Evolutionary conservation across 164 flowering plant species (phyloP).

Genomic region (Magnolia changhungtana): DNA sequence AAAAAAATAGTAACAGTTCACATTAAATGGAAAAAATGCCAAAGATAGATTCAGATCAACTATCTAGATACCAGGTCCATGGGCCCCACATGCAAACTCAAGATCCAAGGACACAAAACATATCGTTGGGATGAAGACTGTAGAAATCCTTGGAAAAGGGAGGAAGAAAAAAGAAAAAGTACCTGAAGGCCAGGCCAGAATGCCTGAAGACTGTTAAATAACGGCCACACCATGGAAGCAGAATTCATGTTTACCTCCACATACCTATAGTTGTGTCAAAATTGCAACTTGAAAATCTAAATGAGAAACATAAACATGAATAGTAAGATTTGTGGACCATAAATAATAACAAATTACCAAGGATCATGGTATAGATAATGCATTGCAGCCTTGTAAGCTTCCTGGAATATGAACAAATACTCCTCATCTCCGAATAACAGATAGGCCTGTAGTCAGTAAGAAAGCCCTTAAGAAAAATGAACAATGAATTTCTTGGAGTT

Average conservation of each 20-base stretch:
- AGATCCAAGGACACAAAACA: no score
- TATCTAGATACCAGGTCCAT: no score
- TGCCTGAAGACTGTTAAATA: conserved; percentile 96
- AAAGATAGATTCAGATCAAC: no score
- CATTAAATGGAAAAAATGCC: no score
- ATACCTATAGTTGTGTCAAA: conserved; percentile 54
- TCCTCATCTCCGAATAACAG: conserved; percentile 95
- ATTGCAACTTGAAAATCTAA: neutral
- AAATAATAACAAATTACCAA: conserved; percentile 50
- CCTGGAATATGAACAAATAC: conserved; percentile 87
- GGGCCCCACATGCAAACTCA: no score
- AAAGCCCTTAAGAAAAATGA: neutral
- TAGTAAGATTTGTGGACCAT: neutral
- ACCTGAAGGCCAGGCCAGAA: conserved; percentile 99
- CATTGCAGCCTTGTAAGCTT: conserved; percentile 94
- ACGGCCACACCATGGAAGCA: conserved; percentile 94
- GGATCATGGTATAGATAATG: conserved; percentile 84
- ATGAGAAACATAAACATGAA: neutral
- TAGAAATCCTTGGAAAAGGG: no score
- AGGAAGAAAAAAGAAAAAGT: neutral
- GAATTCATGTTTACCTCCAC: conserved; percentile 99
- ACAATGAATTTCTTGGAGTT: neutral
- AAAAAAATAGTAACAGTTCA: no score
- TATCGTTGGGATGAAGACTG: no score
- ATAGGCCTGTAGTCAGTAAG: conserved; percentile 61